Base-by-base conservation (phyloP, 331 rosid species). In the Malus hybrid region DNA sequence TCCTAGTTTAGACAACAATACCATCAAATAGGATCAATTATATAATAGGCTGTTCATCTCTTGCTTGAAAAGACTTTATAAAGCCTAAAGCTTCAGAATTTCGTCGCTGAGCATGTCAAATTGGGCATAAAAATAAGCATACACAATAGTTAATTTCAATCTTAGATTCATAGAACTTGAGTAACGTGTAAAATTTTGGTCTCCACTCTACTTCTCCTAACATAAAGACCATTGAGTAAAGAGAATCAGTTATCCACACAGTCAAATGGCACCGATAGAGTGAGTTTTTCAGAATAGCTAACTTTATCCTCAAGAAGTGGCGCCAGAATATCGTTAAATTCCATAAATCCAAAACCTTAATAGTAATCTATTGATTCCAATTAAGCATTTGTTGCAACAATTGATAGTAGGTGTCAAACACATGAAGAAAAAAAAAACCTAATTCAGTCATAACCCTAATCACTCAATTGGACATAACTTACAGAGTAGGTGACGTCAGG, bases 401-500 rank as follows among this genome's bases (percentile, higher is more conserved):
- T 61, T 30, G 26, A 14, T 29, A 14, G 24, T 6, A 14, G 36
- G 10, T 56, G 18, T 57, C 8, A 75, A 30, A 52, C 58, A 33
- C 12, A 10, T 44, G 24, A 11, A 60, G 11, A 6, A n/a, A 75
- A 77, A 73, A n/a, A 39, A 34, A 34, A 5, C 72, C 69, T 52
- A 20, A 68, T 20, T 28, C 22, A 8, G 16, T 39, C 29, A 11
- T 19, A 33, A 68, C 63, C 73, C 64, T 46, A 72, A 50, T 24
- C 32, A 28, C 12, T 34, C 22, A 24, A 55, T 33, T 5, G 26
- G 14, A 24, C 76, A 24, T 14, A 73, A 32, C 86, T 77, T 66
- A 95, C 99, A 77, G 81, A 87, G 76, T 95, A 95, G 68, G 97
- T 86, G 74, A 95, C 99, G 57, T 95, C 99, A 2, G 99, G 99